Evolutionary conservation across 148 eudicot genomes (phyloP).

Genomic region (Persicaria tinctoria): DNA sequence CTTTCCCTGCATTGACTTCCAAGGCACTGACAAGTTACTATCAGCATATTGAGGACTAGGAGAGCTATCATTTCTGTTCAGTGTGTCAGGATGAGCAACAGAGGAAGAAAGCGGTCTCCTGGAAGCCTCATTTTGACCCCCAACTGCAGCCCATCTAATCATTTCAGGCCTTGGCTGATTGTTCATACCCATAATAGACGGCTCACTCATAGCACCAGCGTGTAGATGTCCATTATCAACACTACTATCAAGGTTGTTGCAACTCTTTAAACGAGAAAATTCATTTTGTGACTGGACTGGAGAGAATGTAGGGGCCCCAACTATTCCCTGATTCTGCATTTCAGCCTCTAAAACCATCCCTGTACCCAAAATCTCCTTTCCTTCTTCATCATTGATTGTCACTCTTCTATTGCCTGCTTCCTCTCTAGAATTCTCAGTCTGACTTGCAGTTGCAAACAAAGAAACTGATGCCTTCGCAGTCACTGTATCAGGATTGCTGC

Average conservation of each 20-base stretch:
- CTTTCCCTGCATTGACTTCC: constrained; percentile 39
- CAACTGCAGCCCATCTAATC: constrained; percentile 34
- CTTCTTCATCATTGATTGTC: constrained; percentile 29
- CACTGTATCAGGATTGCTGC: constrained; percentile 18
- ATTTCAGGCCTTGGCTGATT: constrained; percentile 46
- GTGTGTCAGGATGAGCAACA: constrained; percentile 27
- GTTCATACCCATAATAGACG: constrained; percentile 27
- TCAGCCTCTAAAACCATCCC: constrained; percentile 34
- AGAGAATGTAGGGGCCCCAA: constrained; percentile 30
- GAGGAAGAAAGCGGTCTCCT: constrained; percentile 27
- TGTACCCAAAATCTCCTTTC: constrained; percentile 17
- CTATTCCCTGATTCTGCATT: constrained; percentile 25
- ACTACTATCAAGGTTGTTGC: constrained; percentile 25
- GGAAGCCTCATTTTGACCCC: constrained; percentile 26
- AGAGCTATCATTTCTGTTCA: constrained; percentile 33
- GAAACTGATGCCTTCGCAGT: constrained; percentile 24
- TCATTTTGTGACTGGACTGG: constrained; percentile 25
- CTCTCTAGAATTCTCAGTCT: constrained; percentile 12
- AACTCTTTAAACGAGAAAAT: constrained; percentile 24
- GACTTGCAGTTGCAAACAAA: constrained; percentile 20
- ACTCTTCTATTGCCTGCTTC: constrained; percentile 30
- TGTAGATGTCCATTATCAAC: constrained; percentile 25
- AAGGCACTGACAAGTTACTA: constrained; percentile 32
- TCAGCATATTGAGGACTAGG: constrained; percentile 29
- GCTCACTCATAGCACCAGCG: constrained; percentile 12